Conservation (phyloP, 768 basidiomycete genomes). For the Tulasnella sp. region DNA sequence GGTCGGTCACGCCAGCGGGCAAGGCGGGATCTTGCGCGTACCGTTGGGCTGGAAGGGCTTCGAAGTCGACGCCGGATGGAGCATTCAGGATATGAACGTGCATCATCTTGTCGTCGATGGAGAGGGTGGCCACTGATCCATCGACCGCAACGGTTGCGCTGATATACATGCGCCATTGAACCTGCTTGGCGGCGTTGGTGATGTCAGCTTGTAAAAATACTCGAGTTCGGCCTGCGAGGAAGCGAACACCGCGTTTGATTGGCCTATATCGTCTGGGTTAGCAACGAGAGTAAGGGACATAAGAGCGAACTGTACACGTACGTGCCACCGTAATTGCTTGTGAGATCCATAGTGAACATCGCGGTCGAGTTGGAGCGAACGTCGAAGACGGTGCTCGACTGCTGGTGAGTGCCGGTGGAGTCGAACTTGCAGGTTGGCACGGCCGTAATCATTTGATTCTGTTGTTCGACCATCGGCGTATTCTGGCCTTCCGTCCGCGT, state of each 20-base stretch:
- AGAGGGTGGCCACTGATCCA: constrained; percentile 39
- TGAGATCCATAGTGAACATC: constrained; percentile 36
- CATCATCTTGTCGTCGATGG: constrained; percentile 45
- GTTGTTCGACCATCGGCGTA: constrained; percentile 34
- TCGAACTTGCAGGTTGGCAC: constrained; percentile 32
- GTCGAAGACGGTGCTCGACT: constrained; percentile 32
- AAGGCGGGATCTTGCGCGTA: constrained; percentile 53
- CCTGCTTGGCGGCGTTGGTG: constrained; percentile 39
- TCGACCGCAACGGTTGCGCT: constrained; percentile 59
- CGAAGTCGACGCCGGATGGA: constrained; percentile 56
- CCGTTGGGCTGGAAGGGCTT: constrained; percentile 47
- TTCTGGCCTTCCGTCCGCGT: constrained; percentile 42
- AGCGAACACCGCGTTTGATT: constrained; percentile 68
- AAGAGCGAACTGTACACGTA: constrained; percentile 26
- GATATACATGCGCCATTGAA: constrained; percentile 93
- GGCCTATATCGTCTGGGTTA: constrained; percentile 31
- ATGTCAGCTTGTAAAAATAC: constrained; percentile 92
- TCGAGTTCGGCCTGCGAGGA: constrained; percentile 74
- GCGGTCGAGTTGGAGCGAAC: constrained; percentile 30
- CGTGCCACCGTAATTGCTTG: constrained; percentile 27
- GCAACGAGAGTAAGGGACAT: constrained; percentile 35
- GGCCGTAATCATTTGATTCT: constrained; percentile 34
- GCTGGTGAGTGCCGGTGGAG: constrained; percentile 34
- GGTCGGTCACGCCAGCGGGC: constrained; percentile 53
- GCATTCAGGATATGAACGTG: constrained; percentile 58